phyloP scores from a whole-genome alignment of 2,329 filamentous ascomycete genomes.

The Clonostachys byssicola region DNA sequence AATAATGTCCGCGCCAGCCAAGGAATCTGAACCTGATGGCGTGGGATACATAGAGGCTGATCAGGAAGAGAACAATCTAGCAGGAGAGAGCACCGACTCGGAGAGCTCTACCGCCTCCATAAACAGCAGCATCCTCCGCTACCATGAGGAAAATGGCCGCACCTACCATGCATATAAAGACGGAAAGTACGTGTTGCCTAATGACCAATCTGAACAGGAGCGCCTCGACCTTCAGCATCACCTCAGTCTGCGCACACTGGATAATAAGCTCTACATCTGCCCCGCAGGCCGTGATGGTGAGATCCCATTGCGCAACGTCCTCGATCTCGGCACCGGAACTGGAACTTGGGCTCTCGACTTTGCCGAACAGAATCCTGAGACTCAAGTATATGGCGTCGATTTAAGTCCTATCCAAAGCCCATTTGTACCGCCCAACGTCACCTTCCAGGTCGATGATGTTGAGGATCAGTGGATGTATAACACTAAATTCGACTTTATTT shows the following conservation, averaged over 20 bases:
- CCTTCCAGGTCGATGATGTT: slow-evolving; percentile 33
- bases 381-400: slow-evolving; percentile 24
- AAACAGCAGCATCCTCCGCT: slow-evolving; percentile 24
- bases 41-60: no score
- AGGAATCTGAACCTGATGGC: no score
- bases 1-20: no score
- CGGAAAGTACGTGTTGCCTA: slow-evolving; percentile 18
- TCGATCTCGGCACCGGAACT: slow-evolving; percentile 22
- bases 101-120: slow-evolving; percentile 11
- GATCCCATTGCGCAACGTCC: slow-evolving; percentile 14
- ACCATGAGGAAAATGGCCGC: slow-evolving; percentile 29
- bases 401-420: slow-evolving; percentile 24
- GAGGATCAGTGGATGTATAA: slow-evolving; percentile 25
- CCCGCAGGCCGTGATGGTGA: slow-evolving; percentile 12
- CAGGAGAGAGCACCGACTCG: slow-evolving; percentile 2
- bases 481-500: slow-evolving; percentile 26
- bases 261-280: slow-evolving; percentile 17
- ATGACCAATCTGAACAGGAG: background rate
- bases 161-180: slow-evolving; percentile 29
- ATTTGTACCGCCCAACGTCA: slow-evolving; percentile 35
- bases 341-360: slow-evolving; percentile 25
- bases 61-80: no score
- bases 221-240: slow-evolving; percentile 23
- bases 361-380: slow-evolving; percentile 33
- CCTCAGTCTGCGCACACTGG: slow-evolving; percentile 22